Base-by-base conservation (phyloP, 2,329 filamentous ascomycete species). In the Aspergillus phoenicis region DNA sequence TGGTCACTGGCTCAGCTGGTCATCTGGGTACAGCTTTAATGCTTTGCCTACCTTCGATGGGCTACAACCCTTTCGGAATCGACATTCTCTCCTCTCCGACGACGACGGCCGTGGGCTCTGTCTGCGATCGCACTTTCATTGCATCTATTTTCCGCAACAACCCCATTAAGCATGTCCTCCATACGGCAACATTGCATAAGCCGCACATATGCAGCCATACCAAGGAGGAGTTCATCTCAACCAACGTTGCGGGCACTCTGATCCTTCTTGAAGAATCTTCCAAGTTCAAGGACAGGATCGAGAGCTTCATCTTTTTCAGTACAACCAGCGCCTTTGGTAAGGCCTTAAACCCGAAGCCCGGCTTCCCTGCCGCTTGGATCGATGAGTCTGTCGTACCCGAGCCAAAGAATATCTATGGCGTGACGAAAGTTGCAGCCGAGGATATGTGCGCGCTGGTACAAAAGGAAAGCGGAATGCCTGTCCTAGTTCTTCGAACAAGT, bases 21-120 rank as follows among this genome's bases (percentile, higher is more conserved):
- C 61, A 63, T 52, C 58, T 63, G 8, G 61, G 61, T 30, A 59
- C 61, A 17, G 61, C 61, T 52, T 33, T 63, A 13, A 61, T 63
- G 61, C 61, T 63, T 17, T 51, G 10, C 24, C 61, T 63, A 5
- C 61, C 61, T 30, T 61, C 54, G 8, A 39, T 63, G 7, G 61
- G 61, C 54, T 61, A 54, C 58, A 60, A 41, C 13, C 61, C 61
- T 17, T n/a, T 62, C 2, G 61, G 61, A 7, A 62, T 62, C 30
- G 61, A 41, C 2, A 41, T 41, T 2, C 38, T 41, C 7, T 17
- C 38, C 6, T 41, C 38, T 41, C 6, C 38, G 17, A 10, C 38
- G 0, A 41, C 38, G 38, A 41, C 38, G 20, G 38, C 4, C 38
- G 38, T 41, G n/a, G 38, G 38, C 2, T 41, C 38, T 17, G 38